These are phyloP conservation scores for Monosporozyma yasuniensis DNA, from an alignment of 805 yeast genomes.

Conservation along the genomic window DNA sequence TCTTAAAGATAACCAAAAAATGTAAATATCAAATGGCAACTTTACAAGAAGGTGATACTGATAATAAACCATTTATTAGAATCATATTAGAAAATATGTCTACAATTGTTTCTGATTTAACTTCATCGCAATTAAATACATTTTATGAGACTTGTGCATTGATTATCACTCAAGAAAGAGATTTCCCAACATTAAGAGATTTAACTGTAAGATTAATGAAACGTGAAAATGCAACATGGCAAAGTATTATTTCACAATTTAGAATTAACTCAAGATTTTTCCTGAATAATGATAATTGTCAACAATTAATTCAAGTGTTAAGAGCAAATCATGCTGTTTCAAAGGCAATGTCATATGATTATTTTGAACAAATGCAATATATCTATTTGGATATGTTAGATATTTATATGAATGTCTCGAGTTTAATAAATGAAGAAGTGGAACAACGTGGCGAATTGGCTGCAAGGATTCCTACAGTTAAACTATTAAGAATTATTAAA, in stretches of 20 bases:
- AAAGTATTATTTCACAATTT: conserved; percentile 69
- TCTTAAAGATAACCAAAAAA: conserved; percentile 83
- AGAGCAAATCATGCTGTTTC: conserved; percentile 92
- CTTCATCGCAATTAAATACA: conserved; percentile 91
- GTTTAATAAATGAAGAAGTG: conserved; percentile 68
- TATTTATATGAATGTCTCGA: conserved; percentile 73
- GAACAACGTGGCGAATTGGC: conserved; percentile 72
- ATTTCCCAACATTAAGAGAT: conserved; percentile 52
- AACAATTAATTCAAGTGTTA: conserved; percentile 79
- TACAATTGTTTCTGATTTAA: conserved; percentile 76
- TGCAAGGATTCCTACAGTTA: conserved; percentile 72
- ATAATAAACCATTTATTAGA: conserved; percentile 71
- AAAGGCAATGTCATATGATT: conserved; percentile 81
- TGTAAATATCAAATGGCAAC: conserved; percentile 90
- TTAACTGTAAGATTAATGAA: conserved; percentile 69
- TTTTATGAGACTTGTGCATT: conserved; percentile 94
- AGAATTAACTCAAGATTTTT: conserved; percentile 67
- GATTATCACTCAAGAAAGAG: conserved; percentile 75
- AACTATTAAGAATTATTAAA: conserved; percentile 87
- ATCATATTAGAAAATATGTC: conserved; percentile 75
- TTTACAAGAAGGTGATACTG: conserved; percentile 61
- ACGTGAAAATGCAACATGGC: conserved; percentile 89
- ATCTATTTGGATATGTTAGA: conserved; percentile 82
- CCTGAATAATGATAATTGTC: conserved; percentile 67
- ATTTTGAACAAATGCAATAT: conserved; percentile 69